A percentile compares a stretch with the other conserved stretches of the same genome.
Conservation (phyloP, 2,329 filamentous ascomycete species). For the Aspergillus carbonarius region DNA sequence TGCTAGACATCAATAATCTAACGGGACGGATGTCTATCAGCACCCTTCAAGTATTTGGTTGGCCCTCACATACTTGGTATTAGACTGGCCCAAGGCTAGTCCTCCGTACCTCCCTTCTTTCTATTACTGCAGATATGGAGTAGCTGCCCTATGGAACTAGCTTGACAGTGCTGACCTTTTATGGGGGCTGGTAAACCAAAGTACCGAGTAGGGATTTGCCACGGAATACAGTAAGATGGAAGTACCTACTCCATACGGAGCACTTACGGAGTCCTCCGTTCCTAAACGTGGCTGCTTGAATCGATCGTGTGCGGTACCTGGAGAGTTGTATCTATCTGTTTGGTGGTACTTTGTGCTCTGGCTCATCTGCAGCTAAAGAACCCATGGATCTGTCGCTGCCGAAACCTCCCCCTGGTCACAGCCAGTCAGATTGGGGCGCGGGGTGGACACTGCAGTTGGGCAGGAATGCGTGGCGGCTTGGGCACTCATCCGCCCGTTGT, state of each 20-base stretch:
- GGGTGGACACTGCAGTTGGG: slow-evolving; percentile 29
- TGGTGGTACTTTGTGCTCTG: neutral
- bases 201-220: neutral
- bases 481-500: slow-evolving; percentile 25
- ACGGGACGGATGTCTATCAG: neutral
- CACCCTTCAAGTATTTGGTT: neutral
- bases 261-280: neutral
- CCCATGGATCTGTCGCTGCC: neutral
- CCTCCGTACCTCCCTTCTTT: neutral
- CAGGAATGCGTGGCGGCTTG: slow-evolving; percentile 38
- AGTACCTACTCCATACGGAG: neutral
- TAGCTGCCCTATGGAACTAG: neutral
- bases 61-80: neutral
- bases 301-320: neutral
- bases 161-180: neutral
- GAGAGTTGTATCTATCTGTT: neutral
- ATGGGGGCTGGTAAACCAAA: neutral
- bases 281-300: neutral
- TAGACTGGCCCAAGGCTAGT: neutral
- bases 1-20: neutral
- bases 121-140: neutral
- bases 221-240: neutral
- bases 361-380: neutral
- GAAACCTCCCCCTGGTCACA: neutral
- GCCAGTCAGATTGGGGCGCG: slow-evolving; percentile 7